Percentiles rank a stretch among this genome's conserved stretches.
Conservation (phyloP, 306 rosid species). For the Vachellia collinsii region DNA sequence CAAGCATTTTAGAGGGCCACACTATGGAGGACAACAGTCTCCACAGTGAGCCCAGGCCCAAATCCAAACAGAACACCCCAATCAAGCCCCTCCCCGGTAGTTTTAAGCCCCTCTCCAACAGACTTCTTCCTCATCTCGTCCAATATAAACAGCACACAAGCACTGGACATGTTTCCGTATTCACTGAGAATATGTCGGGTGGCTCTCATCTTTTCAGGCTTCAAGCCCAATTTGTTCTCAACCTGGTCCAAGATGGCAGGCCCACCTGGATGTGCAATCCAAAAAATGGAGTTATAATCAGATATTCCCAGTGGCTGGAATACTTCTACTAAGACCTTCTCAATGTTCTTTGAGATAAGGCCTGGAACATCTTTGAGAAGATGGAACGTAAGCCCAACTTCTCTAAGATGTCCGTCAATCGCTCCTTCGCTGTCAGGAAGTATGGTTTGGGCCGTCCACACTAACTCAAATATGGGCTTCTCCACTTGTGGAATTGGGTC, state of each 20-base stretch:
- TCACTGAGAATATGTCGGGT: slow-evolving; percentile 39
- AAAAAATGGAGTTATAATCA: slow-evolving; percentile 43
- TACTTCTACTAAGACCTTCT: slow-evolving; percentile 11
- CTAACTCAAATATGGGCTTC: background rate
- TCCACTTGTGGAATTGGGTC: slow-evolving; percentile 4
- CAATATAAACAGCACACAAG: background rate
- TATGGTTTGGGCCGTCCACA: slow-evolving; percentile 10
- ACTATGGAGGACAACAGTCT: background rate
- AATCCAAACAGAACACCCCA: slow-evolving; percentile 38
- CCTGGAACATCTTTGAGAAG: slow-evolving; percentile 17
- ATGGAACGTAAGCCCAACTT: slow-evolving; percentile 24
- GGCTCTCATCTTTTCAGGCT: slow-evolving; percentile 36
- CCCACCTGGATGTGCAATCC: slow-evolving; percentile 48
- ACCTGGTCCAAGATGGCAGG: slow-evolving; percentile 44
- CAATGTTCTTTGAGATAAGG: slow-evolving; percentile 14
- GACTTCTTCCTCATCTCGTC: slow-evolving; percentile 30
- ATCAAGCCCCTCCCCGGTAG: slow-evolving; percentile 46
- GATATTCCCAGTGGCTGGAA: slow-evolving; percentile 27
- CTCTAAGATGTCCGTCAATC: slow-evolving; percentile 3
- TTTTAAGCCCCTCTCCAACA: slow-evolving; percentile 14
- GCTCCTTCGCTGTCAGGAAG: slow-evolving; percentile 19
- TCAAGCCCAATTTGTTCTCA: slow-evolving; percentile 36
- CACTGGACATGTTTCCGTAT: slow-evolving; percentile 31
- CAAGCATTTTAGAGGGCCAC: background rate
- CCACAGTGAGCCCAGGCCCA: slow-evolving; percentile 16